phyloP scores from a whole-genome alignment of 495 filamentous ascomycete genomes.

The Daldinia childiae region DNA sequence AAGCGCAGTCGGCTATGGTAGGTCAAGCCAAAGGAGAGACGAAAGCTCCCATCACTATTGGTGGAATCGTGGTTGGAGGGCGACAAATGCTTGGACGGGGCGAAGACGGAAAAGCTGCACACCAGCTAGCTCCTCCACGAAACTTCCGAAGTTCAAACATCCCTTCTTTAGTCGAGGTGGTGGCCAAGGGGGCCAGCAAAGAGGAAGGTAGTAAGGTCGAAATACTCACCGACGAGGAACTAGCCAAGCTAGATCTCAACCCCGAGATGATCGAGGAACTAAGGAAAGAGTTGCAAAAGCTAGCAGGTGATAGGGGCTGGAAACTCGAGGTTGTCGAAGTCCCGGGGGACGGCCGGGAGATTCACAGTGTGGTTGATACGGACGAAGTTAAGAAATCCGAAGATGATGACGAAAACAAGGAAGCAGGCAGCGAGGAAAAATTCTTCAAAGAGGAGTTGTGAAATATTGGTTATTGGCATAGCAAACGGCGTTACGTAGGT shows the following conservation, averaged over 20 bases:
- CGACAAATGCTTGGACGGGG: conserved; percentile 57
- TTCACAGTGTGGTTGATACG: conserved; percentile 57
- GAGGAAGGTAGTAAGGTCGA: conserved; percentile 65
- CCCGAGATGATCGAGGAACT: conserved; percentile 72
- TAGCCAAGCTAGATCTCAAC: conserved; percentile 76
- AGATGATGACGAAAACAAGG: conserved; percentile 44
- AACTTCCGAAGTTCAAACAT: conserved; percentile 41
- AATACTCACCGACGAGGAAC: conserved; percentile 64
- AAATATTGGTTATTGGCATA: conserved; percentile 26
- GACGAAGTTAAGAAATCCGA: conserved; percentile 54
- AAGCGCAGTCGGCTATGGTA: conserved; percentile 62
- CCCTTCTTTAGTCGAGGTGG: conserved; percentile 46
- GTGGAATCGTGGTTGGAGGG: conserved; percentile 64
- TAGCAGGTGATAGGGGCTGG: conserved; percentile 65
- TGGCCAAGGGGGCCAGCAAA: conserved; percentile 53
- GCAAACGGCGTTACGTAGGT: conserved; percentile 36
- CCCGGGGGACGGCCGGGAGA: conserved; percentile 50
- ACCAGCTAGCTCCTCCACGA: conserved; percentile 49
- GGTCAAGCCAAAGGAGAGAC: conserved; percentile 49
- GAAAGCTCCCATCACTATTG: conserved; percentile 53
- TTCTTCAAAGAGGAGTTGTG: conserved; percentile 60
- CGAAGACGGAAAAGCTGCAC: conserved; percentile 54
- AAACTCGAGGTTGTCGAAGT: conserved; percentile 62
- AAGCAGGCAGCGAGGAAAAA: conserved; percentile 56
- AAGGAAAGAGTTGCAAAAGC: conserved; percentile 62